Conservation (phyloP, 495 filamentous ascomycete genomes). For the Oleoguttula mirabilis region DNA sequence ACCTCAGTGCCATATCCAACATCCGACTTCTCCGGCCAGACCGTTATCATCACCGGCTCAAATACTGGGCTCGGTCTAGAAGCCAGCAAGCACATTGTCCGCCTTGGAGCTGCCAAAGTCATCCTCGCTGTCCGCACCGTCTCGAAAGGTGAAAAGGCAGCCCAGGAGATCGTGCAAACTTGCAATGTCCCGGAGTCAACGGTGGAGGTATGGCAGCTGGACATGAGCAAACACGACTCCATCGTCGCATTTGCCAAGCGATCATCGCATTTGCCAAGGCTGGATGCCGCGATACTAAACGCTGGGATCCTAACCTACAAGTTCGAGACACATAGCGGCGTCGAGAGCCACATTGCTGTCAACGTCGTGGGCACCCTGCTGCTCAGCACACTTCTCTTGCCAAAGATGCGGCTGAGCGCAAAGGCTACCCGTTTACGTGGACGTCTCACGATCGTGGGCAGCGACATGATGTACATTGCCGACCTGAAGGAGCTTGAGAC, state of each 20-base stretch:
- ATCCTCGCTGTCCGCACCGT: slow-evolving; percentile 22
- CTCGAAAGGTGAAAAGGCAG: slow-evolving; percentile 20
- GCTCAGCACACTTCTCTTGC: slow-evolving; percentile 23
- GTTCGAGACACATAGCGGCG: slow-evolving; percentile 20
- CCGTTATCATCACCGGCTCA: slow-evolving; percentile 41
- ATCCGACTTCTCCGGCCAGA: slow-evolving; percentile 29
- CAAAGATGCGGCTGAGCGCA: slow-evolving; percentile 11
- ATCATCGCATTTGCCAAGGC: slow-evolving; percentile 27
- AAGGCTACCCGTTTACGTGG: background rate
- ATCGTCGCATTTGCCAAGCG: slow-evolving; percentile 37
- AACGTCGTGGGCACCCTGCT: slow-evolving; percentile 38
- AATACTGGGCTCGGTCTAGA: slow-evolving; percentile 33
- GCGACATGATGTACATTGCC: slow-evolving; percentile 2
- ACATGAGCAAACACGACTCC: slow-evolving; percentile 39
- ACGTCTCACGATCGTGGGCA: background rate
- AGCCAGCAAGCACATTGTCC: slow-evolving; percentile 19
- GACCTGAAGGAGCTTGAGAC: background rate
- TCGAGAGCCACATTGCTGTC: slow-evolving; percentile 32
- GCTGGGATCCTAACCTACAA: slow-evolving; percentile 1
- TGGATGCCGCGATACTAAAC: slow-evolving; percentile 29
- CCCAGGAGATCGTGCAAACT: slow-evolving; percentile 6
- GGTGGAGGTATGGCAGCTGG: slow-evolving; percentile 42
- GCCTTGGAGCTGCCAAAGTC: slow-evolving; percentile 15
- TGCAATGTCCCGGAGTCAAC: background rate
- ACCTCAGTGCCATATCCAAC: slow-evolving; percentile 2